These are phyloP conservation scores for Zopfia rhizophila DNA, from an alignment of 2,329 filamentous ascomycete species.

Conservation along the genomic window DNA sequence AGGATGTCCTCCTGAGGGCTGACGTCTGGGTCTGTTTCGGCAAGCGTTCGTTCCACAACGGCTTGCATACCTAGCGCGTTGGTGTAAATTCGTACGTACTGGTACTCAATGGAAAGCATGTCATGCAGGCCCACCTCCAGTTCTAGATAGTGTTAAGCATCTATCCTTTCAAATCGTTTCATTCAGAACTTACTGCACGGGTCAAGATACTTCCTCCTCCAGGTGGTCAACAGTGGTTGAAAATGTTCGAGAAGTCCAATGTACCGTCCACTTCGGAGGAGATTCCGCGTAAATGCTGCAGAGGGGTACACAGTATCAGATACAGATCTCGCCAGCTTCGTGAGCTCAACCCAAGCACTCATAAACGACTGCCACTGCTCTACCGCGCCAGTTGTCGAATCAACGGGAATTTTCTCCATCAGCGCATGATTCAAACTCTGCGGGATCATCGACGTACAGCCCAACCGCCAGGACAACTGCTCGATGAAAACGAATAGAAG, in stretches of 20 bases:
- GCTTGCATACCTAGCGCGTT: constrained; percentile 60
- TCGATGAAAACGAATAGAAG: constrained; percentile 51
- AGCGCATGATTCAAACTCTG: constrained; percentile 43
- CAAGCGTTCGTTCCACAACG: constrained; percentile 55
- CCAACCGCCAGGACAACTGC: constrained; percentile 56
- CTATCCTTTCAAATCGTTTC: constrained; percentile 30
- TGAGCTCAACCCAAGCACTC: constrained; percentile 60
- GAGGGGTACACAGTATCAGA: constrained; percentile 64
- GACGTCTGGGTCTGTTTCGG: not conserved
- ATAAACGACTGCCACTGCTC: constrained; percentile 64
- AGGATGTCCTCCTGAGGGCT: not conserved
- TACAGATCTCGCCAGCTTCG: constrained; percentile 60
- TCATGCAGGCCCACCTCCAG: constrained; percentile 4
- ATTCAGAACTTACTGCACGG: constrained; percentile 50
- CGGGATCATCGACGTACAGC: constrained; percentile 56
- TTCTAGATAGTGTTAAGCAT: too few relatives aligned
- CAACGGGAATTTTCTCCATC: constrained; percentile 55
- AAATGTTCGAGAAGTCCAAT: constrained; percentile 53
- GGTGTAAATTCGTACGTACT: constrained; percentile 39
- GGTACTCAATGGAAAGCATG: constrained; percentile 54
- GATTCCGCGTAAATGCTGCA: constrained; percentile 35
- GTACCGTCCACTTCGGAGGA: constrained; percentile 55
- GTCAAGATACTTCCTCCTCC: constrained; percentile 52
- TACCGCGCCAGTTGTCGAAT: constrained; percentile 46
- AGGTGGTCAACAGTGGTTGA: constrained; percentile 34